A percentile compares a stretch with the other conserved stretches of the same genome.
Evolutionary conservation across 2,329 filamentous ascomycete genomes (phyloP).

Genomic region (Calonectria pseudoturangicola): DNA sequence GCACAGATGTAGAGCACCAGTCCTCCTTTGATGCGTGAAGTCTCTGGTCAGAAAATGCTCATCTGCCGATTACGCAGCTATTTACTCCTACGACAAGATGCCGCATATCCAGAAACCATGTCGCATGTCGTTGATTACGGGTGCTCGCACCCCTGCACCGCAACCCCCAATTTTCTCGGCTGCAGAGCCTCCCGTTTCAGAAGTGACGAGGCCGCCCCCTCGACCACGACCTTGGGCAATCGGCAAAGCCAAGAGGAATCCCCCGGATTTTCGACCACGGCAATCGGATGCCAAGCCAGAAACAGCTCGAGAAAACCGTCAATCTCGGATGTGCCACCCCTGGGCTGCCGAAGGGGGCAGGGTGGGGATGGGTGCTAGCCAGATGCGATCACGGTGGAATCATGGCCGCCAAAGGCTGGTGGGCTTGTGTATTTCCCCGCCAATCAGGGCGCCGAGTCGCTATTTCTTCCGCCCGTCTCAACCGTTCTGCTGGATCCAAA

Average conservation of each 20-base stretch:
- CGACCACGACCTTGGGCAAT: neutral
- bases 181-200: constrained; percentile 15
- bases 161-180: neutral
- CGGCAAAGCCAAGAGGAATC: constrained; percentile 10
- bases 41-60: no score
- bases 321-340: neutral
- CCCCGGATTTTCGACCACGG: constrained; percentile 20
- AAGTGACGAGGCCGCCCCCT: neutral
- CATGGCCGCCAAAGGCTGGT: neutral
- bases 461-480: constrained; percentile 18
- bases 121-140: neutral
- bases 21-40: no score
- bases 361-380: neutral
- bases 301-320: constrained; percentile 2
- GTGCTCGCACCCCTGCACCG: neutral
- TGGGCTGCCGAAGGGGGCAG: neutral
- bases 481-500: constrained; percentile 3
- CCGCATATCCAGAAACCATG: constrained; percentile 24
- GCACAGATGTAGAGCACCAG: no score
- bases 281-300: constrained; percentile 30
- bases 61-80: no score
- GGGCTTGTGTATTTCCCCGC: constrained; percentile 2
- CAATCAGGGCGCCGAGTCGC: neutral
- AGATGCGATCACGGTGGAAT: constrained; percentile 17
- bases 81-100: neutral